A percentile compares a stretch with the other conserved stretches of the same genome.
Evolutionary conservation across 768 basidiomycete genomes (phyloP).

Genomic region (Ephemerocybe angulata): DNA sequence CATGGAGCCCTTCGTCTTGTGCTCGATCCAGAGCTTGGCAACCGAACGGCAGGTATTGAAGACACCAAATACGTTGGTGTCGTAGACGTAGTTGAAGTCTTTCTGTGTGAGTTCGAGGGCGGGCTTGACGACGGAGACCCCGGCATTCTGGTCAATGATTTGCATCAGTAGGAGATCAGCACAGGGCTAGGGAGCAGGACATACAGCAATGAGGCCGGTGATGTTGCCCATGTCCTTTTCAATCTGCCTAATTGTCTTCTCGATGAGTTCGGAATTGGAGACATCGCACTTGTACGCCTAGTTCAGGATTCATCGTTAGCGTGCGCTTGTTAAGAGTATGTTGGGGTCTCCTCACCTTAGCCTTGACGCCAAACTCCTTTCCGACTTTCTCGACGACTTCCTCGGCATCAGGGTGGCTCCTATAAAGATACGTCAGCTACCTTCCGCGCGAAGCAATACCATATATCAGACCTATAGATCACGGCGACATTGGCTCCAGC

Average conservation of each 20-base stretch:
- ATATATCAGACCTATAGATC: conserved; percentile 45
- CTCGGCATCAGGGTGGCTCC: conserved; percentile 45
- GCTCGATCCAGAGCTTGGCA: conserved; percentile 49
- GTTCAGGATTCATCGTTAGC: too few species aligned
- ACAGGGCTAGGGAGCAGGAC: background rate
- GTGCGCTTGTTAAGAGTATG: too few species aligned
- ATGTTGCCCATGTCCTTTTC: conserved; percentile 46
- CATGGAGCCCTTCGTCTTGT: conserved; percentile 44
- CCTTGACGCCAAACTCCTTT: conserved; percentile 40
- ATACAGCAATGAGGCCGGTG: conserved; percentile 54
- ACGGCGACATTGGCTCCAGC: conserved; percentile 60
- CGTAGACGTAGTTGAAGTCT: conserved; percentile 53
- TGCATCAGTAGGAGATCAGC: background rate
- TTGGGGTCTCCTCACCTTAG: conserved; percentile 42
- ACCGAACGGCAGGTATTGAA: conserved; percentile 61
- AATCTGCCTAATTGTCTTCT: conserved; percentile 43
- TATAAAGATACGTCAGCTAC: conserved; percentile 15
- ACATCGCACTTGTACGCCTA: conserved; percentile 66
- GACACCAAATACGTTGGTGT: conserved; percentile 62
- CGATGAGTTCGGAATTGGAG: conserved; percentile 40
- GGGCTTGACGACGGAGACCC: conserved; percentile 59
- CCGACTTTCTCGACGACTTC: conserved; percentile 45
- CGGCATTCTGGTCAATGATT: conserved; percentile 67
- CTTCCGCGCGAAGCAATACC: background rate
- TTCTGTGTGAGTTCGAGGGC: conserved; percentile 52